Base-by-base conservation (phyloP, 192 early-diverging fungal species). In the Rhizophagus clarus region DNA sequence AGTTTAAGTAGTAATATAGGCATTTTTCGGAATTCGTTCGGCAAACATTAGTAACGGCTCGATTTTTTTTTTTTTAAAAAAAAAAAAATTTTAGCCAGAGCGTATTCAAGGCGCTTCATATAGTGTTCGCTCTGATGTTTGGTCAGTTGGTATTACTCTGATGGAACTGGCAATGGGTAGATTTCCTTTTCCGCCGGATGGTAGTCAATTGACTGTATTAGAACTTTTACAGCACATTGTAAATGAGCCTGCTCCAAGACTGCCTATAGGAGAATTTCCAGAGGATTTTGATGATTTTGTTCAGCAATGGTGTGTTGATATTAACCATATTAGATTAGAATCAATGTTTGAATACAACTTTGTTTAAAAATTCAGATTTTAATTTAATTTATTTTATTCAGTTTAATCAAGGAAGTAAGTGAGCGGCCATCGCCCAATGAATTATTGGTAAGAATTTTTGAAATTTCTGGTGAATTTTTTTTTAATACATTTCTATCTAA, bases 151-250 rank as follows among this genome's bases (percentile, higher is more conserved):
- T n/a, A 88, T 94, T 67, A 94, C 92, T 5, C 83, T 94, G 71
- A 92, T 96, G 89, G 94, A 96, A 80, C 85, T 96, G 81, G 93
- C 92, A 0, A 81, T 95, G 61, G 93, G 93, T 73, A 82, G 89
- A 68, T 94, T 92, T 81, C 93, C 94, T 24, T 83, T 94, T 76
- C 89, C 89, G 66, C 88, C 90, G 71, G 94, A 93, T 67, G 85
- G 88, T 61, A 89, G 87, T 81, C 85, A 89, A 24, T 76, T 94
- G 84, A 91, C 95, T 7, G 93, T 96, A 32, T 95, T 99, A 84
- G 98, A 99, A 72, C 87, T 99, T 80, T 89, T 99, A 70, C 93
- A 96, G 82, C 95, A 93, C 76, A 97, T 99, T 81, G 93, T 93
- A 3, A 93, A 95, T 80, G 95, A 98, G 79, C 93, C 94, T 8